phyloP scores from a whole-genome alignment of 2,329 filamentous ascomycete species.

The Helotiales sp. region DNA sequence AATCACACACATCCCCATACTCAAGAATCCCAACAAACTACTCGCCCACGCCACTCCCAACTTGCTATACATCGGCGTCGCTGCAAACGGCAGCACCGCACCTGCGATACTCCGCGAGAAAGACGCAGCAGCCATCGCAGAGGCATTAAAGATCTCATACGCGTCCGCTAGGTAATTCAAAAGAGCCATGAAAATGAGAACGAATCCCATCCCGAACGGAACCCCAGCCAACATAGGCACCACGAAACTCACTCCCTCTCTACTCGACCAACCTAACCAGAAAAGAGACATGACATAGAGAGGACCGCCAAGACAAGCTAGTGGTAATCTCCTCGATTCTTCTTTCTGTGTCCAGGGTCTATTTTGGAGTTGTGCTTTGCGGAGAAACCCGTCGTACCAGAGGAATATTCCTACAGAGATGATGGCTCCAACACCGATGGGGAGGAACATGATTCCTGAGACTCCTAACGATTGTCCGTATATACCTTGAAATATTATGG shows the following conservation, averaged over 20 bases:
- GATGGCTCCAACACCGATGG: slow-evolving; percentile 49
- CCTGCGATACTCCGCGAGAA: slow-evolving; percentile 42
- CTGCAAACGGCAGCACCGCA: slow-evolving; percentile 47
- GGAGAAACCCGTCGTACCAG: slow-evolving; percentile 51
- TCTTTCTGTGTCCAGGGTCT: slow-evolving; percentile 48
- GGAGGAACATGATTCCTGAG: slow-evolving; percentile 60
- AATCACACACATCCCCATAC: slow-evolving; percentile 47
- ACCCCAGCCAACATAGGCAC: slow-evolving; percentile 56
- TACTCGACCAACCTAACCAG: slow-evolving; percentile 57
- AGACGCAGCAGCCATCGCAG: slow-evolving; percentile 48
- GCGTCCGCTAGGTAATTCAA: slow-evolving; percentile 59
- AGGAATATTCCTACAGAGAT: slow-evolving; percentile 51
- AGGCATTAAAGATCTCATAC: slow-evolving; percentile 59
- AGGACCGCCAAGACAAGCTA: slow-evolving; percentile 48
- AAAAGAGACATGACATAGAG: slow-evolving; percentile 51
- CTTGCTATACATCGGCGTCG: slow-evolving; percentile 45
- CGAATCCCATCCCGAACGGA: slow-evolving; percentile 53
- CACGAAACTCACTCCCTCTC: slow-evolving; percentile 52
- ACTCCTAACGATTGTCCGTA: slow-evolving; percentile 61
- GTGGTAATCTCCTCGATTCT: slow-evolving; percentile 52
- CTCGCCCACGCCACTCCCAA: slow-evolving; percentile 48
- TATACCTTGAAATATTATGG: slow-evolving; percentile 58
- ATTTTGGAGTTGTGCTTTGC: slow-evolving; percentile 48
- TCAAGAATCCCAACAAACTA: slow-evolving; percentile 49
- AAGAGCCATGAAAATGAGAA: slow-evolving; percentile 59